Evolutionary conservation across 2,329 filamentous ascomycete species (phyloP).

Genomic region (Phialophora chinensis): DNA sequence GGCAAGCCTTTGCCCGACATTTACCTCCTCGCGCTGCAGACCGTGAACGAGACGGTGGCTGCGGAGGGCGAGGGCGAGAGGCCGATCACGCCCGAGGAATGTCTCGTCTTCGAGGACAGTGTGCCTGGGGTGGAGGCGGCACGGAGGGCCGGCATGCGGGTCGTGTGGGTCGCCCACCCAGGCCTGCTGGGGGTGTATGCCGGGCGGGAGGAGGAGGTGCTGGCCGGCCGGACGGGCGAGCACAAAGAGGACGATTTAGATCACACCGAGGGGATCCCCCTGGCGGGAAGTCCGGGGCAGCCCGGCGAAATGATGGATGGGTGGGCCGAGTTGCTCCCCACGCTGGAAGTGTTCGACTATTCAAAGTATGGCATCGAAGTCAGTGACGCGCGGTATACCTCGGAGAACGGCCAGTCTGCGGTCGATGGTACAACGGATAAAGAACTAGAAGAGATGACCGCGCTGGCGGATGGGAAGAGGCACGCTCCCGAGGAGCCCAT

Average conservation of each 20-base stretch:
- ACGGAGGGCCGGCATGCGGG: constrained; percentile 89
- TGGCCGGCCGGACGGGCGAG: constrained; percentile 80
- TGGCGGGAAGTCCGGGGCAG: constrained; percentile 52
- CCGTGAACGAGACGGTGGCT: constrained; percentile 75
- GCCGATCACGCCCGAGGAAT: constrained; percentile 79
- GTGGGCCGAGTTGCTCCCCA: constrained; percentile 60
- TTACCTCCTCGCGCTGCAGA: constrained; percentile 82
- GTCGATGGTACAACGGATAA: constrained; percentile 37
- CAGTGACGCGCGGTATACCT: constrained; percentile 31
- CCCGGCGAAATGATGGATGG: constrained; percentile 66
- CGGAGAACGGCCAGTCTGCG: constrained; percentile 33
- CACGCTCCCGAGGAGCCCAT: constrained; percentile 34
- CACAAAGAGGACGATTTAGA: constrained; percentile 61
- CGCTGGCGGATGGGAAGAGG: constrained; percentile 36
- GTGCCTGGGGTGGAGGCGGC: constrained; percentile 92
- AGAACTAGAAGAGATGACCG: constrained; percentile 39
- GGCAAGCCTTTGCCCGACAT: constrained; percentile 97
- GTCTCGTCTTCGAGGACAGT: constrained; percentile 94
- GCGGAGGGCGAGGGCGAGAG: constrained; percentile 61
- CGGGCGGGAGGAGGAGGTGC: constrained; percentile 77
- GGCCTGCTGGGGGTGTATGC: constrained; percentile 76
- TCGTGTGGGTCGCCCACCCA: constrained; percentile 88
- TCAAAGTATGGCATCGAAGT: constrained; percentile 62
- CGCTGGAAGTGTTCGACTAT: constrained; percentile 66
- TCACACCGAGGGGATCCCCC: constrained; percentile 44